Evolutionary conservation across 2,329 filamentous ascomycete genomes (phyloP).

Genomic region (Proliferodiscus dingleyae): DNA sequence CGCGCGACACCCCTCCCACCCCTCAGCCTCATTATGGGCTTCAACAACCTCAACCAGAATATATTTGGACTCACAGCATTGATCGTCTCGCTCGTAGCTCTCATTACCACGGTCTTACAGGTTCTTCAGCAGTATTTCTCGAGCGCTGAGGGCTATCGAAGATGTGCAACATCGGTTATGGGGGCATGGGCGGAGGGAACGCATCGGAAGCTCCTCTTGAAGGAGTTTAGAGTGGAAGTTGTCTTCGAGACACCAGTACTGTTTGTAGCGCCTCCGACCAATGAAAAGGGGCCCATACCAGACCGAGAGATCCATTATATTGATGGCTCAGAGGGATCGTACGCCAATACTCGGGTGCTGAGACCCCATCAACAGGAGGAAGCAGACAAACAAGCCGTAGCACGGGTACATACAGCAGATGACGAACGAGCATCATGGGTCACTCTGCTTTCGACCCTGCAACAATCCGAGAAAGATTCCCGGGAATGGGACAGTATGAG

Average conservation of each 20-base stretch:
- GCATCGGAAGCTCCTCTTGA: conserved; percentile 27
- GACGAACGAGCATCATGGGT: conserved; percentile 54
- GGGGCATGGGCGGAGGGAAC: conserved; percentile 31
- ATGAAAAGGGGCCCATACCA: conserved; percentile 26
- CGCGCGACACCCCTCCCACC: neutral
- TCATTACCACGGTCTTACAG: conserved; percentile 30
- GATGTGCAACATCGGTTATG: conserved; percentile 34
- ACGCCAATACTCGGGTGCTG: conserved; percentile 20
- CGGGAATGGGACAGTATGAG: conserved; percentile 35
- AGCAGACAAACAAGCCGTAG: conserved; percentile 11
- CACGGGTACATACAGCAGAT: conserved; percentile 47
- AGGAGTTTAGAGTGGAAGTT: conserved; percentile 35
- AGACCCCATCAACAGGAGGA: conserved; percentile 8
- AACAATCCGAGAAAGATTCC: conserved; percentile 46
- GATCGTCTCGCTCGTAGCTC: conserved; percentile 32
- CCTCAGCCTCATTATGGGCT: conserved; percentile 6
- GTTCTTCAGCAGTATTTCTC: conserved; percentile 35
- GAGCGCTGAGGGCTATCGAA: conserved; percentile 35
- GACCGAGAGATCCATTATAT: conserved; percentile 22
- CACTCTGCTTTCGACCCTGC: conserved; percentile 44
- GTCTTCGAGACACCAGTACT: conserved; percentile 35
- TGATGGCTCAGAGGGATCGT: conserved; percentile 23
- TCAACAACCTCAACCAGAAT: conserved; percentile 27
- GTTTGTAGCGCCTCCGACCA: conserved; percentile 26
- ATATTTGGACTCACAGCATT: conserved; percentile 31